Evolutionary conservation across 352 stramenopile genomes (phyloP), one percentile per base, ranked within the genome.

Genomic region (Phytopythium oedochilum): DNA sequence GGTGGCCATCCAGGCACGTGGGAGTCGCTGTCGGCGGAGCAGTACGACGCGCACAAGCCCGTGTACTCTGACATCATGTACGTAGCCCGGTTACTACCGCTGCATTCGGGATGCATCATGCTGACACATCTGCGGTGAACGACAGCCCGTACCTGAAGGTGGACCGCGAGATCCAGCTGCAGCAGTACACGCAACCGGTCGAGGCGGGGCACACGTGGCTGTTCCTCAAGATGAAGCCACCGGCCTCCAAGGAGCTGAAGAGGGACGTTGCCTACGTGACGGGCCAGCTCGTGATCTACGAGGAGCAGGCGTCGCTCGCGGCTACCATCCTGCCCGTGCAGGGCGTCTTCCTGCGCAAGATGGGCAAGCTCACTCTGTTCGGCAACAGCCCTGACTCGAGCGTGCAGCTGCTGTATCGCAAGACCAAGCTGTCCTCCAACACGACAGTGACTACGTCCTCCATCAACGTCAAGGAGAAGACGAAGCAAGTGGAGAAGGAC

Each of bases 251-350:
- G 28, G 83, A 91, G 25, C 50, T 93, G 28, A 74, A 55, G 17
- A 68, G 71, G 12, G 83, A 93, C 38, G 76, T 91, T 39, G 71
- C 80, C 15, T 93, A 93, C 57, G 78, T 91, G 2, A 89, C 79
- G 20, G 83, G 83, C 0, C 83, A 93, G 59, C 66, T 91, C 51
- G 82, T 93, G 20, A 88, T 93, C 39, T 90, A 93, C 61, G 83
- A 93, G 44, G 74, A 93, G 46, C 73, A 89, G 60, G 74, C 82
- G 20, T 89, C 80, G 12, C 66, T 93, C 6, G 80, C 83, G 0
- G 82, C 80, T 0, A 93, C 83, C 14, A 93, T 93, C 55, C 45
- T 95, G 11, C 80, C 83, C 0, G 78, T 95, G n/a, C 78, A 91
- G 38, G 85, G 85, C 22, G 78, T 95, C 23, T 95, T 93, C 55